Base-by-base conservation (phyloP, 2,329 filamentous ascomycete genomes). In the Neofusicoccum sp. region DNA sequence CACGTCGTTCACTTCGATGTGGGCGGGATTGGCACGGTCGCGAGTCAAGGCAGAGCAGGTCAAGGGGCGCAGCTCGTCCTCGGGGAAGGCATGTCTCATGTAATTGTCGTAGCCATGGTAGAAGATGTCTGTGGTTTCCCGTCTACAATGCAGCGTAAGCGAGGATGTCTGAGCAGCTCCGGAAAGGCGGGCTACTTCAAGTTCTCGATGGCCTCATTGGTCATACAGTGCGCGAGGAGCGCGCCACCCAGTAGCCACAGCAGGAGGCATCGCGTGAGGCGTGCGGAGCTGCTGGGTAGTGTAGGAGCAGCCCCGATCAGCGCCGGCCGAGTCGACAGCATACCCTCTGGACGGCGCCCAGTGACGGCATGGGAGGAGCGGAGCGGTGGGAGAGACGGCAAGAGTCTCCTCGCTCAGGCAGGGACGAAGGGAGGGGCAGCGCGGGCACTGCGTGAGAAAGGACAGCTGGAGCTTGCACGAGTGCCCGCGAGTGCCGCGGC, bases 71-170 rank as follows among this genome's bases (percentile, higher is more conserved):
- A 99, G 82, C 86, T 95, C 95, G 73, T 99, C 95, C 77, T 98
- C 95, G 11, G 95, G 95, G 73, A 97, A 99, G 64, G 93, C 95
- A 77, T 96, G 84, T 67, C 86, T 80, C 88, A 97, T 95, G 81
- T 99, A 99, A 77, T 94, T 96, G 78, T 93, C 88, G 80, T 89
- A 98, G 65, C 95, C 95, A 82, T 99, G 95, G 77, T 96, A 97
- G 81, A 98, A 98, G 84, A 98, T 92, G 69, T 91, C 84, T 64
- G 73, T 70, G 31, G 81, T 81, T 66, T 83, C 80, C 69, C 79
- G 78, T 68, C 79, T 80, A 64, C 14, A 41, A 16, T 28, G 22
- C 29, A 34, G 12, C 28, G 61, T 33, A 31, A 34, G 12, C 45
- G 29, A 63, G 54, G 34, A 44, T 16, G 39, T 34, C 50, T 12